These are phyloP conservation scores for Coniochaeta sp. DNA, from an alignment of 2,329 filamentous ascomycete species.

Conservation along the genomic window DNA sequence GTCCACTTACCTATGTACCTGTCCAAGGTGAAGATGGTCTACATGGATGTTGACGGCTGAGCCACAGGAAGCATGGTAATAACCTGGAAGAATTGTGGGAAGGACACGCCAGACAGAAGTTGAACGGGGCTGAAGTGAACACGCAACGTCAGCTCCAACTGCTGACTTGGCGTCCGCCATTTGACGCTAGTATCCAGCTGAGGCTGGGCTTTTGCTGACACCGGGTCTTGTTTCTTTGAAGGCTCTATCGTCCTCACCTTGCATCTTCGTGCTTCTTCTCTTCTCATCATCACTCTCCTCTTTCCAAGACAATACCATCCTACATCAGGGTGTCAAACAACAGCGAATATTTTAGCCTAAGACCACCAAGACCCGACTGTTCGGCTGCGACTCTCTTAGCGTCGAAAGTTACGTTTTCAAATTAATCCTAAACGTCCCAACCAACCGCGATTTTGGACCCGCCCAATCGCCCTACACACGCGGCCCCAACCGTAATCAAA, in stretches of 20 bases:
- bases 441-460: neutral
- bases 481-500: neutral
- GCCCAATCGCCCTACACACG: neutral
- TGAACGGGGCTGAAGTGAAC: neutral
- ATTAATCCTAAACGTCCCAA: neutral
- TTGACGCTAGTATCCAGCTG: neutral
- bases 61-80: neutral
- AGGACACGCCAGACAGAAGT: no score
- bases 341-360: neutral
- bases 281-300: neutral
- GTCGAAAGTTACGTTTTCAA: neutral
- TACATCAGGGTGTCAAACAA: neutral
- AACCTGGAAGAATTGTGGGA: no score
- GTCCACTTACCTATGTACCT: no score
- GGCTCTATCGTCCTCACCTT: neutral
- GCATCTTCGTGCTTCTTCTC: neutral
- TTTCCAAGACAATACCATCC: neutral
- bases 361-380: neutral
- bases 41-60: neutral
- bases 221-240: neutral
- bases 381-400: neutral
- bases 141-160: neutral
- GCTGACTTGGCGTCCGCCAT: neutral
- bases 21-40: no score
- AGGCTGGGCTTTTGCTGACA: neutral